Conservation (phyloP, 768 basidiomycete species). For the Suillus weaverae region DNA sequence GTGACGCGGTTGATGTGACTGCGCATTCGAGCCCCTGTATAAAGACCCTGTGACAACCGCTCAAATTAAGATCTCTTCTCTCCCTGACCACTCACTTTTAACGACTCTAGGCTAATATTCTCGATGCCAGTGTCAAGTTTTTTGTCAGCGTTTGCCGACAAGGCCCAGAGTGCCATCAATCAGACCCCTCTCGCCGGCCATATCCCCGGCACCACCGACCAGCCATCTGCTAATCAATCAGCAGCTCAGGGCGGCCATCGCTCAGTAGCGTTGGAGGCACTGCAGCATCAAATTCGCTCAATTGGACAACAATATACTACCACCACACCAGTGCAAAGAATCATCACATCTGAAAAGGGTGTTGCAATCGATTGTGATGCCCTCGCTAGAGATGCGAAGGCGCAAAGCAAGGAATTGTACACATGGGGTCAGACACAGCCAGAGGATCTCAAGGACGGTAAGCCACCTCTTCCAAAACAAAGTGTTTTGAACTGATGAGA, state of each 20-base stretch:
- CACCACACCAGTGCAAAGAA: slow-evolving; percentile 69
- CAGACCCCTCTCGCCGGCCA: slow-evolving; percentile 59
- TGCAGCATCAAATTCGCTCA: slow-evolving; percentile 72
- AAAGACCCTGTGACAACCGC: slow-evolving; percentile 23
- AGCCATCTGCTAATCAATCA: slow-evolving; percentile 43
- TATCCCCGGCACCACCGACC: slow-evolving; percentile 45
- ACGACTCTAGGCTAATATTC: slow-evolving; percentile 13
- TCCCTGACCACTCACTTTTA: slow-evolving; percentile 4
- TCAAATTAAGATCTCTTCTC: not conserved
- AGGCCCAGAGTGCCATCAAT: slow-evolving; percentile 71
- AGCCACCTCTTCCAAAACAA: slow-evolving; percentile 17
- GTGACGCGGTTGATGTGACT: slow-evolving; percentile 10
- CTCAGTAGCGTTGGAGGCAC: slow-evolving; percentile 55
- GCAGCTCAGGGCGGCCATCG: slow-evolving; percentile 44
- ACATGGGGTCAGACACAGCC: slow-evolving; percentile 77
- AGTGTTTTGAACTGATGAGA: slow-evolving; percentile 5
- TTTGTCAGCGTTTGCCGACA: slow-evolving; percentile 68
- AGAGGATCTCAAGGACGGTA: slow-evolving; percentile 77
- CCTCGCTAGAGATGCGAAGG: slow-evolving; percentile 62
- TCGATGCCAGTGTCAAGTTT: slow-evolving; percentile 63
- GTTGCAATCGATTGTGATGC: slow-evolving; percentile 73
- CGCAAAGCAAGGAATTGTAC: slow-evolving; percentile 82
- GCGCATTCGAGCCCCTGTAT: slow-evolving; percentile 10
- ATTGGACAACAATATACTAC: slow-evolving; percentile 76
- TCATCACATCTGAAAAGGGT: slow-evolving; percentile 78